A percentile compares a stretch with the other conserved stretches of the same genome.
Evolutionary conservation across 495 filamentous ascomycete genomes (phyloP).

Genomic region (Venustampulla echinocandica): DNA sequence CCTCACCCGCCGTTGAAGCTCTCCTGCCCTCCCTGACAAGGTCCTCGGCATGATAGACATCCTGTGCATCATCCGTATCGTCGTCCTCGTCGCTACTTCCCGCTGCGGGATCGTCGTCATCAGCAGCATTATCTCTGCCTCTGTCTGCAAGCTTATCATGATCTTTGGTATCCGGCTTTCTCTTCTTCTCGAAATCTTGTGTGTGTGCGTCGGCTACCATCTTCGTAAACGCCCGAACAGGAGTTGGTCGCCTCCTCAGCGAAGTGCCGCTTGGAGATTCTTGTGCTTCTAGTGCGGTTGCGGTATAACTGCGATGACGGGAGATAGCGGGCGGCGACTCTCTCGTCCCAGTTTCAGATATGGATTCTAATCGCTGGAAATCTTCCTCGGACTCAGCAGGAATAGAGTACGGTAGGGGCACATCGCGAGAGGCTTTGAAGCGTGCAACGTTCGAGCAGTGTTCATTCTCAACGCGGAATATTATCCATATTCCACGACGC

Average conservation of each 20-base stretch:
- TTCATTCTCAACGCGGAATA: conserved; percentile 95
- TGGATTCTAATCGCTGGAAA: conserved; percentile 2
- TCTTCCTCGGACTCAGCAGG: conserved; percentile 16
- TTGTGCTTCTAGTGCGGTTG: conserved; percentile 8
- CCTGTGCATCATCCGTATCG: conserved; percentile 17
- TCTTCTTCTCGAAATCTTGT: conserved; percentile 78
- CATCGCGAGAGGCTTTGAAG: conserved; percentile 74
- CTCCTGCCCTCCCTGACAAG: conserved; percentile 22
- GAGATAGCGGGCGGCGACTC: background rate
- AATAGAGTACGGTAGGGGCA: conserved; percentile 69
- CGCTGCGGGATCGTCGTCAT: conserved; percentile 13
- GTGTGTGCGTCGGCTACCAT: conserved; percentile 68
- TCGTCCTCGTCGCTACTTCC: conserved; percentile 17
- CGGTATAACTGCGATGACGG: conserved; percentile 5
- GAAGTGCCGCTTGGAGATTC: background rate
- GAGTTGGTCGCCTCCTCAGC: conserved; percentile 19
- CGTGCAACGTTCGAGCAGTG: conserved; percentile 81
- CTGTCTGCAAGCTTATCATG: conserved; percentile 4
- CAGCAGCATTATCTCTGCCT: conserved; percentile 3
- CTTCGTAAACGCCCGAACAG: conserved; percentile 34
- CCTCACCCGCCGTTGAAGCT: too few relatives aligned
- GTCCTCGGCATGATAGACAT: conserved; percentile 13
- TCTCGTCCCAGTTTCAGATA: conserved; percentile 1
- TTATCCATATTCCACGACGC: conserved; percentile 77
- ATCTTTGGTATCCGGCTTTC: conserved; percentile 33